Conservation (phyloP, 2,329 filamentous ascomycete species). For the Cryphonectria japonica region DNA sequence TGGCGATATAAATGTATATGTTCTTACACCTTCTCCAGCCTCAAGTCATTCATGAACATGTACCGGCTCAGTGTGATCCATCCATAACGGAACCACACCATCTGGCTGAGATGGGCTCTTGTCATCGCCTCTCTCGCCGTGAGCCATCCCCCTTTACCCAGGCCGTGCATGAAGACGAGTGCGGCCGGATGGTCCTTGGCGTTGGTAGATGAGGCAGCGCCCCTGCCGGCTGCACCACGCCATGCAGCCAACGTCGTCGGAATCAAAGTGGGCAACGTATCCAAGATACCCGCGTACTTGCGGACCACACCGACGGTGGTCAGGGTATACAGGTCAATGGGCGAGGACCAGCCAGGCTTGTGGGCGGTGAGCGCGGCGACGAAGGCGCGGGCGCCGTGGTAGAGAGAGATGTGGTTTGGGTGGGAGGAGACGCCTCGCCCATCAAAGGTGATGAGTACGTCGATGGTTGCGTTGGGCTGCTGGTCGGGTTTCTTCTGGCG, state of each 20-base stretch:
- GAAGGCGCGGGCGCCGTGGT: slow-evolving; percentile 79
- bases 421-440: slow-evolving; percentile 79
- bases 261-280: slow-evolving; percentile 72
- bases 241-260: slow-evolving; percentile 48
- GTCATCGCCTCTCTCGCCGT: slow-evolving; percentile 86
- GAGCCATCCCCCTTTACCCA: slow-evolving; percentile 56
- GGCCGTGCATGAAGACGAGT: slow-evolving; percentile 72
- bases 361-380: slow-evolving; percentile 66
- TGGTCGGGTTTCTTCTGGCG: slow-evolving; percentile 35
- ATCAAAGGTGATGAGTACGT: slow-evolving; percentile 91
- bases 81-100: slow-evolving; percentile 97
- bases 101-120: slow-evolving; percentile 87
- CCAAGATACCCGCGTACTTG: slow-evolving; percentile 81
- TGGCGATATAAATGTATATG: background rate
- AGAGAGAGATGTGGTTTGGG: slow-evolving; percentile 91
- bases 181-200: slow-evolving; percentile 55
- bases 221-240: slow-evolving; percentile 34
- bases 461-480: slow-evolving; percentile 61
- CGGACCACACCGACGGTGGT: slow-evolving; percentile 71
- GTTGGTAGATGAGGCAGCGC: slow-evolving; percentile 12
- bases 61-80: slow-evolving; percentile 92
- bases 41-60: slow-evolving; percentile 93
- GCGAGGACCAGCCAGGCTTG: slow-evolving; percentile 67
- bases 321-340: slow-evolving; percentile 85
- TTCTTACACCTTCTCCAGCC: slow-evolving; percentile 48